Base-by-base conservation (phyloP, 306 rosid genomes). In the Malus fusca region DNA sequence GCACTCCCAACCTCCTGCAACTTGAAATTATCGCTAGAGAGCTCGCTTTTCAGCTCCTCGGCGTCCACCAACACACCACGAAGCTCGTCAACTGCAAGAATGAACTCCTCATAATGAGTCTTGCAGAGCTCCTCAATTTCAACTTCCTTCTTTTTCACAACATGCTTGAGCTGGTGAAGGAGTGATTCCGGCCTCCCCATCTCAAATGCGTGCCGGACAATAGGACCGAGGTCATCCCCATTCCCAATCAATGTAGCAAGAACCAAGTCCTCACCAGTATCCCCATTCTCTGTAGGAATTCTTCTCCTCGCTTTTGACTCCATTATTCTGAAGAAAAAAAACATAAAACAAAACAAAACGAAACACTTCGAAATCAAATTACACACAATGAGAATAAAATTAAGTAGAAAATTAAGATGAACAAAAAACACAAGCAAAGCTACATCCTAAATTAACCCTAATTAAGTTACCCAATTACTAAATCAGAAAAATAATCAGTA, bases 51-150 rank as follows among this genome's bases (percentile, higher is more conserved):
- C 51, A 95, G 88, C 84, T 95, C 97, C 79, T 95, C 99, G 1
- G 99, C 99, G 71, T 92, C 99, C 56, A 92, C 97, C 75, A 95
- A 74, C 77, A 95, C 93, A 0, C 97, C 97, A 2, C 97, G 91
- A 75, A 95, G 97, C 80, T 95, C 99, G 23, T 95, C 97, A n/a
- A 95, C 99, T 0, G 99, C 99, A 19, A 81, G 87, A 72, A 95
- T 95, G 87, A 95, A 95, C 82, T 95, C 97, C 88, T 95, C 99
- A 26, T 95, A 95, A 74, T 95, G 97, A 3, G 92, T 95, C 89
- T 95, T 95, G 87, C 99, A 95, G 80, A 95, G 90, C n/a, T 89
- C 97, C 86, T 95, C 99, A 9, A 95, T 95, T 71, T 90, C 97
- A 15, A 84, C 91, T 84, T 92, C 99, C 65, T 89, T 90, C 85